A percentile compares a stretch with the other conserved stretches of the same genome.
phyloP scores from a whole-genome alignment of 2,329 filamentous ascomycete species.

The Sporothrix luriei region DNA sequence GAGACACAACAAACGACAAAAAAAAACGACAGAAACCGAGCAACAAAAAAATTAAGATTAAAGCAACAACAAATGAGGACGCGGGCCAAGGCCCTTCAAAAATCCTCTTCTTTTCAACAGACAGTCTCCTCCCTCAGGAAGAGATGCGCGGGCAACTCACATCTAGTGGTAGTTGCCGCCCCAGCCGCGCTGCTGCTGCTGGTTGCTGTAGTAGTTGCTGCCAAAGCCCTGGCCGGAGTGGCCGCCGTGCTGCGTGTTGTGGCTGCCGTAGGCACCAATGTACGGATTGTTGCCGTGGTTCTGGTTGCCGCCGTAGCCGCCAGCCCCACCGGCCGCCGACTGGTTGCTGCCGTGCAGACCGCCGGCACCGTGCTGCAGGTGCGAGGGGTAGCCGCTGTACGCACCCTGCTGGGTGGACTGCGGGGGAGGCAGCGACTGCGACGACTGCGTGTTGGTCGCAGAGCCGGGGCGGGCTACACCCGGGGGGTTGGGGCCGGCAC shows the following conservation, averaged over 20 bases:
- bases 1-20: neutral
- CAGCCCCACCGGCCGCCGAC: conserved; percentile 43
- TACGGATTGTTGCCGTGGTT: conserved; percentile 60
- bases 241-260: conserved; percentile 49
- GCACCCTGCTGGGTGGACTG: conserved; percentile 58
- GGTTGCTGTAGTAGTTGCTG: conserved; percentile 53
- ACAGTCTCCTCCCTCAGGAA: neutral
- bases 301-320: conserved; percentile 56
- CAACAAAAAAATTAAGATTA: neutral
- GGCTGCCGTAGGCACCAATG: conserved; percentile 53
- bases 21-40: neutral
- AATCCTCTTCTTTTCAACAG: neutral
- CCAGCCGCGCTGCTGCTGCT: conserved; percentile 59
- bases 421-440: conserved; percentile 57
- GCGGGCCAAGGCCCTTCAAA: neutral
- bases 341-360: conserved; percentile 56
- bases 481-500: conserved; percentile 59
- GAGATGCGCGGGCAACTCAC: neutral
- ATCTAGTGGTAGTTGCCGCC: conserved; percentile 58
- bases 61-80: neutral
- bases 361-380: conserved; percentile 52
- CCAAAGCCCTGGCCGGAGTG: conserved; percentile 54
- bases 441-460: conserved; percentile 56
- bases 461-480: conserved; percentile 59
- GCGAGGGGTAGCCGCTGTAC: conserved; percentile 60